These are phyloP conservation scores for Chalciporus piperatus DNA, from an alignment of 768 basidiomycete genomes.

Conservation along the genomic window DNA sequence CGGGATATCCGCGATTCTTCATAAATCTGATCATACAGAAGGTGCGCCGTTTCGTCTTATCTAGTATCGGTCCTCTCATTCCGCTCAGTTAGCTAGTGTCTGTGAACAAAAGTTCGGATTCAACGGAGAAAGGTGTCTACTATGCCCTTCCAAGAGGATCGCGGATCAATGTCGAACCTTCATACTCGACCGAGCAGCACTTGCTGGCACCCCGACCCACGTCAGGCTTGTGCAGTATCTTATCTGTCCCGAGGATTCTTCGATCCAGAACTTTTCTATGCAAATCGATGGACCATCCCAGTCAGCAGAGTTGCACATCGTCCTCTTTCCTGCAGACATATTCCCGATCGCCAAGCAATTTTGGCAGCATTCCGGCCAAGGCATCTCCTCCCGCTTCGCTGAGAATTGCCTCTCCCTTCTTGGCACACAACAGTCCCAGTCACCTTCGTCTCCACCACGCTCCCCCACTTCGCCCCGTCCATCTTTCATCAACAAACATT, in stretches of 20 bases:
- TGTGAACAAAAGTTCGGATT: conserved; percentile 78
- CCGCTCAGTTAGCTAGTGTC: conserved; percentile 65
- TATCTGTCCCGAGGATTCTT: conserved; percentile 59
- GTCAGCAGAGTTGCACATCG: conserved; percentile 73
- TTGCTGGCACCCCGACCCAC: conserved; percentile 42
- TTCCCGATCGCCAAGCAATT: conserved; percentile 79
- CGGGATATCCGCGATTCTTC: conserved; percentile 94
- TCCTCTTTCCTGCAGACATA: conserved; percentile 64
- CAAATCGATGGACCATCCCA: conserved; percentile 26
- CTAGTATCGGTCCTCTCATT: background rate
- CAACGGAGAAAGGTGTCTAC: conserved; percentile 69
- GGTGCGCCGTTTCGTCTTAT: conserved; percentile 43
- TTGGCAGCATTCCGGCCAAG: conserved; percentile 94
- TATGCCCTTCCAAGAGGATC: conserved; percentile 70
- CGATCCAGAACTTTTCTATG: background rate
- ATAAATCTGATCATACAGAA: conserved; percentile 83
- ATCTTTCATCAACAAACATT: conserved; percentile 56
- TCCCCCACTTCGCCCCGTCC: conserved; percentile 26
- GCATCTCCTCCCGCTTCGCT: conserved; percentile 85
- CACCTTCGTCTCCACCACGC: conserved; percentile 28
- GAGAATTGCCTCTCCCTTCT: conserved; percentile 78
- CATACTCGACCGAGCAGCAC: conserved; percentile 50
- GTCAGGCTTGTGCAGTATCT: conserved; percentile 66
- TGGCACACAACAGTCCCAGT: conserved; percentile 22
- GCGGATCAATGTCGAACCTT: conserved; percentile 79